A percentile compares a stretch with the other conserved stretches of the same genome.
These are phyloP conservation scores for Sporothrix variecibatus DNA, from an alignment of 2,329 filamentous ascomycete species.

Conservation along the genomic window DNA sequence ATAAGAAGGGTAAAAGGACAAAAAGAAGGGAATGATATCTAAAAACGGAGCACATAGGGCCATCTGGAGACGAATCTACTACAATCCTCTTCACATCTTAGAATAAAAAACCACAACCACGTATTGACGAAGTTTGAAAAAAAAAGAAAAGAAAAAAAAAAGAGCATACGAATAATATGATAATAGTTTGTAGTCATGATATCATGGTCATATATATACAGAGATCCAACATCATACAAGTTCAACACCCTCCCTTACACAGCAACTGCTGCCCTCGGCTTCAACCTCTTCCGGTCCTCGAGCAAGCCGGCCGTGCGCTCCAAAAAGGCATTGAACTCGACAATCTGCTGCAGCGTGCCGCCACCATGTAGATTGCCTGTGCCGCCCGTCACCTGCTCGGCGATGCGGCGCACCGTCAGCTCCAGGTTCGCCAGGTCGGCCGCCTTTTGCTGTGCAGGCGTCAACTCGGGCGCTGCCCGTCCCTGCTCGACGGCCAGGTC, in stretches of 20 bases:
- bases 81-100: neutral
- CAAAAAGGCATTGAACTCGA: constrained; percentile 64
- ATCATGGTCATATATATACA: neutral
- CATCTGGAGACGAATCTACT: neutral
- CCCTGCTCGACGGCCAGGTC: constrained; percentile 54
- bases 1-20: neutral
- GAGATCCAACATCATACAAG: neutral
- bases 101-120: neutral
- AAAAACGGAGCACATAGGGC: neutral
- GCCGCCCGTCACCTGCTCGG: constrained; percentile 54
- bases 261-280: neutral
- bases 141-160: neutral
- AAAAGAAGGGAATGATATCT: neutral
- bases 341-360: constrained; percentile 55
- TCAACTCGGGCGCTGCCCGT: constrained; percentile 49
- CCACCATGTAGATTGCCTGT: constrained; percentile 50
- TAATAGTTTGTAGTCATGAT: neutral
- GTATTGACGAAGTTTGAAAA: neutral
- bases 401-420: constrained; percentile 56
- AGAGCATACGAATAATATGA: neutral
- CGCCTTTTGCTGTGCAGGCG: constrained; percentile 47
- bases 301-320: constrained; percentile 61
- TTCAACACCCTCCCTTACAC: neutral
- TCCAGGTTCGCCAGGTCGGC: constrained; percentile 60
- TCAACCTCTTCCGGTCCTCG: constrained; percentile 40